These are phyloP conservation scores for Thelonectria discophora DNA, from an alignment of 2,329 filamentous ascomycete genomes.

Conservation along the genomic window DNA sequence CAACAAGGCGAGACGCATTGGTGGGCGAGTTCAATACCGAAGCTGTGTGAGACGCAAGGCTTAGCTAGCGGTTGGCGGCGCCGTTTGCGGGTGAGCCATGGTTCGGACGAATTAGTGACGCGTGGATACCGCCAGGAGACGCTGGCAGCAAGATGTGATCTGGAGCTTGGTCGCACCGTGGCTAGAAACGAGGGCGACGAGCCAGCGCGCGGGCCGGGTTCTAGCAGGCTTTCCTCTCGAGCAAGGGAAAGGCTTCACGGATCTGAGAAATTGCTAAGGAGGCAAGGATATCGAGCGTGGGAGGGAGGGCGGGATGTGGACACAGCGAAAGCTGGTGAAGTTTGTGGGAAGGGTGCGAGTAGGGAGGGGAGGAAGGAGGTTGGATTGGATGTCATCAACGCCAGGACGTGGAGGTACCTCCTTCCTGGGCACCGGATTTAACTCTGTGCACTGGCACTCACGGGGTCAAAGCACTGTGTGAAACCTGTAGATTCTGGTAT, in stretches of 20 bases:
- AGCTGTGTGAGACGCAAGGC: conserved; percentile 30
- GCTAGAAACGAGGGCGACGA: conserved; percentile 22
- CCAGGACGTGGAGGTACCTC: background rate
- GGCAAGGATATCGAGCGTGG: conserved; percentile 16
- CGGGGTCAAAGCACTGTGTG: too few relatives aligned
- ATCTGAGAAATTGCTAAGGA: conserved; percentile 17
- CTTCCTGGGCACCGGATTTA: too few relatives aligned
- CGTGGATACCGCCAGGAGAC: conserved; percentile 28
- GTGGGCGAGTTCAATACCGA: background rate
- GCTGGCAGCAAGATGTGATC: conserved; percentile 33
- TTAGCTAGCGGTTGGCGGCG: conserved; percentile 26
- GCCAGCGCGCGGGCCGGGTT: conserved; percentile 15
- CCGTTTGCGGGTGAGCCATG: conserved; percentile 19
- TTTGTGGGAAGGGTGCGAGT: background rate
- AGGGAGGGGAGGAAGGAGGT: background rate
- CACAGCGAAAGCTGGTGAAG: conserved; percentile 9
- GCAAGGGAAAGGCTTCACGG: conserved; percentile 4
- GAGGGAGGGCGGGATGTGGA: conserved; percentile 14
- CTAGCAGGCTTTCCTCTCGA: conserved; percentile 7
- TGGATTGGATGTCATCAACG: background rate
- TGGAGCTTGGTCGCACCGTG: conserved; percentile 28
- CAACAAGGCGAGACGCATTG: conserved; percentile 25
- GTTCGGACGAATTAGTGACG: conserved; percentile 27
- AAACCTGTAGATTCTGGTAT: too few relatives aligned
- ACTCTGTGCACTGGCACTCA: too few relatives aligned